Evolutionary conservation across 2,329 filamentous ascomycete species (phyloP).

Genomic region (Curvularia hawaiiensis): DNA sequence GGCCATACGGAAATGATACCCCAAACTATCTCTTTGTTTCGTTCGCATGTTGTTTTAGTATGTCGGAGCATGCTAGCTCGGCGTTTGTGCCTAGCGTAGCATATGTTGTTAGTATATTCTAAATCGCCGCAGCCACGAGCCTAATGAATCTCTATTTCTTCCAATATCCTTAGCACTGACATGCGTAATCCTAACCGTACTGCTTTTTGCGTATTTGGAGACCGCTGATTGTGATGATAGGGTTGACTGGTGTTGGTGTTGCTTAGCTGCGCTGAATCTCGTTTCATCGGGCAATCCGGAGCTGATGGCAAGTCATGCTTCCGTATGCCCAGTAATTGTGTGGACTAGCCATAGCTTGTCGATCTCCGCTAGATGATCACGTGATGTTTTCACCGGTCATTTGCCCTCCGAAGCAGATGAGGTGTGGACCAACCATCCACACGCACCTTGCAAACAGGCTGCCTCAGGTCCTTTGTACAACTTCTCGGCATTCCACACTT

Average conservation of each 20-base stretch:
- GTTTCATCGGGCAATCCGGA: neutral
- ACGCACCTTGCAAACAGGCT: neutral
- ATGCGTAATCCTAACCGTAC: neutral
- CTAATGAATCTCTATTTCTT: conserved; percentile 3
- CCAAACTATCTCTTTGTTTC: conserved; percentile 8
- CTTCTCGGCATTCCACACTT: neutral
- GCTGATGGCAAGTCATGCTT: neutral
- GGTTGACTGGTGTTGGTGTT: neutral
- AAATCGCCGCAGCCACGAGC: neutral
- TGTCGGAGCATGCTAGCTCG: conserved; percentile 6
- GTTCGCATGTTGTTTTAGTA: neutral
- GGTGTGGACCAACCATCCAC: neutral
- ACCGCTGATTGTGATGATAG: neutral
- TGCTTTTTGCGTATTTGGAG: neutral
- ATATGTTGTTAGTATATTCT: neutral
- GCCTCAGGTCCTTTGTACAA: neutral
- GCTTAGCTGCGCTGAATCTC: neutral
- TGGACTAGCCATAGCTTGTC: neutral
- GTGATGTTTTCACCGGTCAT: neutral
- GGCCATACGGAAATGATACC: conserved; percentile 6
- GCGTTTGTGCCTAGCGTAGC: conserved; percentile 7
- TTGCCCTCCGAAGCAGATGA: neutral
- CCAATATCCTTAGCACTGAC: neutral
- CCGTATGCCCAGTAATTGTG: neutral
- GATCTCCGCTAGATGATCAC: neutral